These are phyloP conservation scores for Ogataea trehaloabstinens DNA, from an alignment of 805 yeast genomes.

Conservation along the genomic window DNA sequence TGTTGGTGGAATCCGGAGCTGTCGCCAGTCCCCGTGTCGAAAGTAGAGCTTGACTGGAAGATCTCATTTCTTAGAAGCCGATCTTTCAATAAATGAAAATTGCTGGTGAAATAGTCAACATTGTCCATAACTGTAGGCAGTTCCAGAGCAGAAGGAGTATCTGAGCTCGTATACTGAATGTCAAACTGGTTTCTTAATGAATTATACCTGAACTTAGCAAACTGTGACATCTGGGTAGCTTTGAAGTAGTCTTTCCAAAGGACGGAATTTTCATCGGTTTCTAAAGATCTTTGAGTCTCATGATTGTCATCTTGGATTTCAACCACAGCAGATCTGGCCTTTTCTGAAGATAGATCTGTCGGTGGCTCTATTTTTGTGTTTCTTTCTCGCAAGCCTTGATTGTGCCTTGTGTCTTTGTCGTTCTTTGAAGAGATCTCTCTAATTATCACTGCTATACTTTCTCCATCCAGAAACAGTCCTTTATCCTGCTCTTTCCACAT, in stretches of 20 bases:
- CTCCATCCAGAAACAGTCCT: slow-evolving; percentile 81
- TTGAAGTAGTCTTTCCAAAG: slow-evolving; percentile 75
- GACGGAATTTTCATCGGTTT: slow-evolving; percentile 23
- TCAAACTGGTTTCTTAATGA: slow-evolving; percentile 59
- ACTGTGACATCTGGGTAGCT: slow-evolving; percentile 60
- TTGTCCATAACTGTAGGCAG: slow-evolving; percentile 27
- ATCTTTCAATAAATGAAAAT: slow-evolving; percentile 67
- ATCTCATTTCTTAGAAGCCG: slow-evolving; percentile 71
- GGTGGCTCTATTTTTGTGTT: slow-evolving; percentile 7
- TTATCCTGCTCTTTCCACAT: slow-evolving; percentile 88
- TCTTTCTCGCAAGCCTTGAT: slow-evolving; percentile 7
- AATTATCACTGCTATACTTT: slow-evolving; percentile 60
- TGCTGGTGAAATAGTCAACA: slow-evolving; percentile 44
- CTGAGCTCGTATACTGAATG: slow-evolving; percentile 18
- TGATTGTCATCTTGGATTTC: slow-evolving; percentile 14
- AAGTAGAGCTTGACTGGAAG: slow-evolving; percentile 51
- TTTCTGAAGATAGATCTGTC: background rate
- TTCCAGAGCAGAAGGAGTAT: slow-evolving; percentile 6
- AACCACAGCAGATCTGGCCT: slow-evolving; percentile 1
- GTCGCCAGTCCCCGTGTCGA: slow-evolving; percentile 44
- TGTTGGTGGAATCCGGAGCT: slow-evolving; percentile 28
- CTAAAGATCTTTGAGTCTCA: background rate
- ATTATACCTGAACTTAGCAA: slow-evolving; percentile 66
- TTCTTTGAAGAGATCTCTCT: slow-evolving; percentile 41
- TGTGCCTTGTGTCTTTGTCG: slow-evolving; percentile 6